phyloP scores from a whole-genome alignment of 2,329 filamentous ascomycete species.

The Cladorrhinum sp. region DNA sequence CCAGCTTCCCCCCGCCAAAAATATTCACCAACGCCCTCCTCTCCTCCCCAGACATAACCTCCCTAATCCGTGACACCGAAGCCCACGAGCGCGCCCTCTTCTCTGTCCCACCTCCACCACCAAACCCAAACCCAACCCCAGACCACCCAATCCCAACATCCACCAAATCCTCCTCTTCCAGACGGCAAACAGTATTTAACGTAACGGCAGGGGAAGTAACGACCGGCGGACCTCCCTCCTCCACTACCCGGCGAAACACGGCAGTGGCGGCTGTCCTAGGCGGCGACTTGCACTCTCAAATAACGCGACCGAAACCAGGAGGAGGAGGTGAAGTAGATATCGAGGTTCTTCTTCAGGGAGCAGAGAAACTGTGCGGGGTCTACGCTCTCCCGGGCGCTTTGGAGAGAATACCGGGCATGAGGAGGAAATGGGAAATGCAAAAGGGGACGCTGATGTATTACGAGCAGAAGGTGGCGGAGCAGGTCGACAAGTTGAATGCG shows the following conservation, averaged over 20 bases:
- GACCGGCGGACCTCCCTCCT: conserved; percentile 50
- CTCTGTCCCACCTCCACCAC: conserved; percentile 72
- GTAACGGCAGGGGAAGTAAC: conserved; percentile 62
- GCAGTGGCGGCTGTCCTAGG: conserved; percentile 89
- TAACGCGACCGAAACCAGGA: conserved; percentile 58
- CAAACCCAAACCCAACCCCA: conserved; percentile 41
- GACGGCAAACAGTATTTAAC: conserved; percentile 64
- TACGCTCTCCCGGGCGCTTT: conserved; percentile 78
- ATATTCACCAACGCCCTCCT: conserved; percentile 94
- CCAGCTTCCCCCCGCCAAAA: conserved; percentile 85
- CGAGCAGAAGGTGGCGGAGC: conserved; percentile 74
- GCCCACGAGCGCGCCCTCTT: conserved; percentile 92
- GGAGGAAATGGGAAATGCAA: conserved; percentile 68
- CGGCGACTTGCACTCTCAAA: conserved; percentile 78
- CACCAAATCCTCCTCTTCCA: conserved; percentile 32
- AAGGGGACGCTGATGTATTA: conserved; percentile 74
- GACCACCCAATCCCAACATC: conserved; percentile 45
- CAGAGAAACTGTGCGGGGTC: conserved; percentile 84
- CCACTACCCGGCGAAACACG: conserved; percentile 60
- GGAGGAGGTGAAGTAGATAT: conserved; percentile 78
- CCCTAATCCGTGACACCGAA: conserved; percentile 92
- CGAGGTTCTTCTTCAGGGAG: conserved; percentile 77
- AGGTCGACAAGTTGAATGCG: conserved; percentile 61
- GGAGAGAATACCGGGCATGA: conserved; percentile 70
- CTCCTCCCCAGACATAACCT: conserved; percentile 84